phyloP scores from a whole-genome alignment of 345 rosid species.

The Brassica rapa region DNA sequence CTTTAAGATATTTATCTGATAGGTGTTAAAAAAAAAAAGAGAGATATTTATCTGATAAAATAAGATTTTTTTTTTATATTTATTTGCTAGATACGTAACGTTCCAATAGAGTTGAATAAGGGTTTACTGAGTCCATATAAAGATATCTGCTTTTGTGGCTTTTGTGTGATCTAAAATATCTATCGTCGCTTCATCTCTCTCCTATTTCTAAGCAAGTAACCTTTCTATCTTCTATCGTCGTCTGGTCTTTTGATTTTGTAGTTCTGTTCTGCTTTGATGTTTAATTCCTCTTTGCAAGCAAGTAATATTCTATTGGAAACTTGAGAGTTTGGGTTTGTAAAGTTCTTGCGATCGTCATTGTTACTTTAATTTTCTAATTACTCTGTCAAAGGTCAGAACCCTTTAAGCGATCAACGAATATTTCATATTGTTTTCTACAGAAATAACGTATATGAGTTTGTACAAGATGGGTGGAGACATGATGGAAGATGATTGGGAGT shows the following conservation, averaged over 20 bases:
- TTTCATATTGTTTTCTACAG: not conserved
- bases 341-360: slow-evolving; percentile 4
- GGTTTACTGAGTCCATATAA: not conserved
- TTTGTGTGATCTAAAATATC: not conserved
- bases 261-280: slow-evolving; percentile 1
- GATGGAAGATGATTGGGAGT: slow-evolving; percentile 85
- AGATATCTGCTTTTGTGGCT: slow-evolving; percentile 9
- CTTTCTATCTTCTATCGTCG: not conserved
- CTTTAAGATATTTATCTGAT: no score
- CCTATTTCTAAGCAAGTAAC: slow-evolving; percentile 29
- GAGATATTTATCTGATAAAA: not conserved
- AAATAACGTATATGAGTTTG: slow-evolving; percentile 17
- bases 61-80: no score
- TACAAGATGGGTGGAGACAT: slow-evolving; percentile 72
- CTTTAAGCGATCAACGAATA: not conserved
- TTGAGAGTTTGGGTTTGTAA: slow-evolving; percentile 4
- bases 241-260: not conserved
- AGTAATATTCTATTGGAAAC: slow-evolving; percentile 21
- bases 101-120: not conserved
- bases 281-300: not conserved
- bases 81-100: not conserved
- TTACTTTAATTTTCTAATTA: not conserved
- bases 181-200: slow-evolving; percentile 2
- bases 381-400: slow-evolving; percentile 15
- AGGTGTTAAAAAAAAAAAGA: no score